These are phyloP conservation scores for Linnemannia hyalina DNA, from an alignment of 192 early-diverging fungal genomes.

Conservation along the genomic window DNA sequence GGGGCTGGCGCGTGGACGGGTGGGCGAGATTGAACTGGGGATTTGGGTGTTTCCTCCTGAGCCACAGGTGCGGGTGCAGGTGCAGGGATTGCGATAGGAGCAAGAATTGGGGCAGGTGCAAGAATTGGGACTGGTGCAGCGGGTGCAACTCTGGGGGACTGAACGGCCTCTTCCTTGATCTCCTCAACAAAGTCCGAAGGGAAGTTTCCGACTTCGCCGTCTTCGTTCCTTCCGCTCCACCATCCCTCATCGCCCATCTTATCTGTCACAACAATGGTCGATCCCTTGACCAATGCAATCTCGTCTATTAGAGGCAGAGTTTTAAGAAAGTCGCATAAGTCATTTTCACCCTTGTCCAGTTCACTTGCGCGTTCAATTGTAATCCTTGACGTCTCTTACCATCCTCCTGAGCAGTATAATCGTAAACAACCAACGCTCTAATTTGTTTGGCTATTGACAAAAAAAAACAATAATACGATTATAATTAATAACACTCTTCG, in stretches of 20 bases:
- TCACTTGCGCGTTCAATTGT: not conserved
- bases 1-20: conserved; percentile 27
- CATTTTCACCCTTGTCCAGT: no score
- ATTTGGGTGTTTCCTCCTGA: conserved; percentile 42
- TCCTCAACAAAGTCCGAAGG: conserved; percentile 69
- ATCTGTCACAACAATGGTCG: conserved; percentile 60
- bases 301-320: conserved; percentile 56
- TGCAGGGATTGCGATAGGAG: conserved; percentile 1
- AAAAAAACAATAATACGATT: not conserved
- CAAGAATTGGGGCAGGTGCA: not conserved
- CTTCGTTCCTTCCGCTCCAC: conserved; percentile 68
- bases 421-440: conserved; percentile 62
- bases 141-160: conserved; percentile 16
- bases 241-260: conserved; percentile 65
- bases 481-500: not conserved
- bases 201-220: conserved; percentile 66
- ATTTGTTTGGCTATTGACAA: conserved; percentile 29
- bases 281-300: conserved; percentile 59
- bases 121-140: not conserved
- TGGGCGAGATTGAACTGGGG: conserved; percentile 28
- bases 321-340: not conserved
- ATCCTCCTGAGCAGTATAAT: conserved; percentile 63
- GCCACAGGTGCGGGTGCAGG: not conserved
- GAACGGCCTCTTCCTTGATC: conserved; percentile 46
- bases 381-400: conserved; percentile 33